Base-by-base conservation (phyloP, 805 yeast species). In the Komagataella mondaviorum region DNA sequence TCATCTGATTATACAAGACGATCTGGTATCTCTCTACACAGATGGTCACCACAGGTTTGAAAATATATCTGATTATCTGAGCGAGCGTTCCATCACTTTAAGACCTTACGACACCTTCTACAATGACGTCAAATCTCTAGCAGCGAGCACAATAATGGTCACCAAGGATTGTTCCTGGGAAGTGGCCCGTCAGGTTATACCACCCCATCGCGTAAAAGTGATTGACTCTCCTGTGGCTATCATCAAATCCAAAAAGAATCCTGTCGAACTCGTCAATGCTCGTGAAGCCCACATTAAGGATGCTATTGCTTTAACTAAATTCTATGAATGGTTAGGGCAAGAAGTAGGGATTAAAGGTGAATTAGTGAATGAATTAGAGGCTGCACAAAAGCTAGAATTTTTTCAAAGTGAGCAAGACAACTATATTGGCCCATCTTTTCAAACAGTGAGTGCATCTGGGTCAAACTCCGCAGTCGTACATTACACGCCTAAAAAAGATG, bases 281-380 rank as follows among this genome's bases (percentile, higher is more conserved):
- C 77, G 72, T 55, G 64, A 68, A 4, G 93, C 96, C 0, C 99
- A 93, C 62, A 68, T 78, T 50, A 84, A 83, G 59, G 98, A 95
- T 65, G 93, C 95, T 2, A 72, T 83, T 45, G 89, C 93, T 0
- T 69, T 88, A 30, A 73, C 80, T 22, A 75, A 85, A 53, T 88
- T 81, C 56, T 76, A 86, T 54, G 77, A 96, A 0, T 93, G 98
- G 97, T 68, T 91, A 23, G 88, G 88, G 56, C 68, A 77, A 49
- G 74, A 78, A 55, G 62, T 87, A 36, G 61, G 63, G 2, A 69
- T 64, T 23, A 59, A 64, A 52, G 61, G 64, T 18, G 75, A 66
- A 49, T 61, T 65, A 51, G 66, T 80, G 22, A 78, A 77, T 55
- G 91, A 85, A 65, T 65, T 77, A 44, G 75, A 75, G 54, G 88